Evolutionary conservation across 73 alveolate species (phyloP).

Genomic region (Paramecium bursaria): DNA sequence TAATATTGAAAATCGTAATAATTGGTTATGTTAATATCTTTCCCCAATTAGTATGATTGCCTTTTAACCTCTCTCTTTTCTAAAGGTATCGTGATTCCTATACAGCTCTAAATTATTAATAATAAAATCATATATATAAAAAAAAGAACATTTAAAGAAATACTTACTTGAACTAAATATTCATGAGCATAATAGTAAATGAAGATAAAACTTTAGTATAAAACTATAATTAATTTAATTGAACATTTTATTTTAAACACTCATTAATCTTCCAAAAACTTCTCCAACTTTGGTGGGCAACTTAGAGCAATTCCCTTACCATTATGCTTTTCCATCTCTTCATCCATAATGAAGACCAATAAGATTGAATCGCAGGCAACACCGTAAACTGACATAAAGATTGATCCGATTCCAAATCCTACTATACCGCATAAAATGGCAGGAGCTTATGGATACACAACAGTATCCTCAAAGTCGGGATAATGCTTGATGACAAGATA

Average conservation of each 20-base stretch:
- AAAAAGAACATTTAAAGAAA: too few species aligned
- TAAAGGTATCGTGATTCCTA: too few species aligned
- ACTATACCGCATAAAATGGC: conserved; percentile 80
- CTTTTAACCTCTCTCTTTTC: too few species aligned
- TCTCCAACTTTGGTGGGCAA: conserved; percentile 58
- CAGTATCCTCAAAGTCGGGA: conserved; percentile 78
- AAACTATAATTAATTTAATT: too few species aligned
- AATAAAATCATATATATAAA: too few species aligned
- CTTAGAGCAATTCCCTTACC: conserved; percentile 71
- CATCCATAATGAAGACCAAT: conserved; percentile 91
- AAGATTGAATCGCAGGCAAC: conserved; percentile 94
- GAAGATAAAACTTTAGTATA: too few species aligned
- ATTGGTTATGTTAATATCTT: conserved; percentile 51
- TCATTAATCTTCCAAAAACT: conserved; percentile 52
- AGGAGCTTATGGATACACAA: conserved; percentile 90
- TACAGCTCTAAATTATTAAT: too few species aligned
- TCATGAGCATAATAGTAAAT: too few species aligned
- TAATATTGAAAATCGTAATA: conserved; percentile 71
- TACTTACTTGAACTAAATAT: too few species aligned
- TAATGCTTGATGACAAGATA: conserved; percentile 84
- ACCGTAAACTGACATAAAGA: conserved; percentile 90
- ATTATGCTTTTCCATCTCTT: conserved; percentile 80
- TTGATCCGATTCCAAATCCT: conserved; percentile 84
- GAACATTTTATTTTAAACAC: background rate
- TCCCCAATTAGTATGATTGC: too few species aligned